These are phyloP conservation scores for Solanum phureja DNA, from an alignment of 257 asterid genomes.

Conservation along the genomic window DNA sequence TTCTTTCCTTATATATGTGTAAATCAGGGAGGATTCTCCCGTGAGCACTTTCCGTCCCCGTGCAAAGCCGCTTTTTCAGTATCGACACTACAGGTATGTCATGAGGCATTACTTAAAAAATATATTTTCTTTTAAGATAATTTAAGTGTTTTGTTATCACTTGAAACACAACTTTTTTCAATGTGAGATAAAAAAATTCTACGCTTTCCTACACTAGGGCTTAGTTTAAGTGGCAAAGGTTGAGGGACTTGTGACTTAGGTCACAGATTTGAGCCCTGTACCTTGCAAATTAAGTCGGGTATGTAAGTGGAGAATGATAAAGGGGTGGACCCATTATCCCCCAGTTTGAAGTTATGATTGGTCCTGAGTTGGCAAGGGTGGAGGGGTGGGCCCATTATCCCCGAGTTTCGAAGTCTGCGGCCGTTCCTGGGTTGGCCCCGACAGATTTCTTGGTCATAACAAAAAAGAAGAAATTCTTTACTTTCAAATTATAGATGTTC, in stretches of 20 bases:
- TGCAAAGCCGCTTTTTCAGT: constrained; percentile 88
- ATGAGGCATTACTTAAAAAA: neutral
- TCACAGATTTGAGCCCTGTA: neutral
- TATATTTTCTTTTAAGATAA: neutral
- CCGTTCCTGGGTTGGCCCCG: neutral
- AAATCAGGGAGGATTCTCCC: constrained; percentile 86
- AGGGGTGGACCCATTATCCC: neutral
- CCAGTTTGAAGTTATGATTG: neutral
- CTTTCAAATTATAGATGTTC: neutral
- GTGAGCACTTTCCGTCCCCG: constrained; percentile 88
- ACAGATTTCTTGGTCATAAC: neutral
- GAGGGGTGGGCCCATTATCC: neutral
- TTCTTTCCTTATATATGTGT: neutral
- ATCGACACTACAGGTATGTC: constrained; percentile 98
- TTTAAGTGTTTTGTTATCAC: neutral
- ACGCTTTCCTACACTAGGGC: neutral
- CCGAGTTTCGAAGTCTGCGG: neutral
- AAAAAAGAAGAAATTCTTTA: neutral
- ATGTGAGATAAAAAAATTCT: neutral
- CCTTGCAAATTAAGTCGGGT: neutral
- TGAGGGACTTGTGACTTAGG: neutral
- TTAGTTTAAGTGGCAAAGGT: neutral
- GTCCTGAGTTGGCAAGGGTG: neutral
- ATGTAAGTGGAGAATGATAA: neutral
- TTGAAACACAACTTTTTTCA: neutral